Base-by-base conservation (phyloP, 2,329 filamentous ascomycete genomes). In the Colletotrichum cordylinicola region DNA sequence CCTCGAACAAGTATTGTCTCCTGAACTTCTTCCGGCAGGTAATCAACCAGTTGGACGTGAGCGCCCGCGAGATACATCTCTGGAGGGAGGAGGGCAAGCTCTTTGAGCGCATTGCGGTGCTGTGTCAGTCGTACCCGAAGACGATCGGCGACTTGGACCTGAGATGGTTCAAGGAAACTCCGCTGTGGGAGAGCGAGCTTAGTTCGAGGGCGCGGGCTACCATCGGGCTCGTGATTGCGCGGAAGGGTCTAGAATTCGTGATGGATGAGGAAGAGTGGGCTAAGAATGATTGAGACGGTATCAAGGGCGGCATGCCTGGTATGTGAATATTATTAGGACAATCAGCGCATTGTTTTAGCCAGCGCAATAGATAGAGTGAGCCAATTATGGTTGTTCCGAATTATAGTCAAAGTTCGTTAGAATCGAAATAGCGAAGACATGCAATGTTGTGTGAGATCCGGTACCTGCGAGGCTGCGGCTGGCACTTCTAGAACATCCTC, bases 321-420 rank as follows among this genome's bases (percentile, higher is more conserved):
- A 3, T 4, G 1, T 48, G 43, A 0, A 48, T 21, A 5, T 6
- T n/a, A 7, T 6, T 3, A 9, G 3, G 12, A 13, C 1, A 35
- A 12, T 35, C 10, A 13, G 33, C 31, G 10, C 8, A 33, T 4
- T 33, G 9, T 8, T 33, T 9, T 4, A 33, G 31, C 31, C 31
- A 10, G 31, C 33, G 8, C 33, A 13, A 4, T 13, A 15, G 12
- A 35, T 35, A 35, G 33, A 35, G 4, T 35, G 12, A 13, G 33
- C 5, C 29, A 31, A 31, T 2, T 31, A 31, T 31, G 29, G 8
- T 31, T 31, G 29, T 27, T 27, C 4, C 31, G 4, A 33, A 31
- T 7, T 2, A 31, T 8, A 33, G 37, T 39, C 0, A 39, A 18
- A 39, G 37, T 39, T 1, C 1, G 5, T 5, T 18, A 1, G 1